These are phyloP conservation scores for Agaricus sinodeliciosus DNA, from an alignment of 768 basidiomycete species.

Conservation along the genomic window DNA sequence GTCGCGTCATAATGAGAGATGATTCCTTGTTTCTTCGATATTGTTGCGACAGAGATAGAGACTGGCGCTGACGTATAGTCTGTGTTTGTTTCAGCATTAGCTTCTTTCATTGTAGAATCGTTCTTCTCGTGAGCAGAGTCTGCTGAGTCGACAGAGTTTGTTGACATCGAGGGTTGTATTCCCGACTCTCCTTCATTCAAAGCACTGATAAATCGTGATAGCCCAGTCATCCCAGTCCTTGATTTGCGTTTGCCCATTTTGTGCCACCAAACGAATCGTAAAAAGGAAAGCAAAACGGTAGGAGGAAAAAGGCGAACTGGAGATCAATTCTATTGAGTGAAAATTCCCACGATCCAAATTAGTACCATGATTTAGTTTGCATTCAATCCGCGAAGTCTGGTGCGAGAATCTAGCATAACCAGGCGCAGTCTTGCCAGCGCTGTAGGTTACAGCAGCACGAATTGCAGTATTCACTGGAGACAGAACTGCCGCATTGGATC, in stretches of 20 bases:
- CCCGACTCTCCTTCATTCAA: neutral
- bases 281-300: neutral
- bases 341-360: neutral
- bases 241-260: constrained; percentile 14
- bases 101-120: too few species aligned
- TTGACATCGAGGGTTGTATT: neutral
- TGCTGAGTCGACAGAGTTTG: neutral
- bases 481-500: too few species aligned
- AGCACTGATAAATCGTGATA: constrained; percentile 3
- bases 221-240: constrained; percentile 1
- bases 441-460: too few species aligned
- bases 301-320: neutral
- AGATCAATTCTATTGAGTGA: neutral
- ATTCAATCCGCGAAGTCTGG: neutral
- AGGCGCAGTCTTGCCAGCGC: too few species aligned
- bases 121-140: too few species aligned
- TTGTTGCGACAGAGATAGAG: neutral
- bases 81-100: neutral
- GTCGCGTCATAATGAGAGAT: constrained; percentile 55
- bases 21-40: neutral
- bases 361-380: neutral
- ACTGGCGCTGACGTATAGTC: neutral
- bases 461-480: too few species aligned
- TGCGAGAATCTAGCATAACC: too few species aligned
- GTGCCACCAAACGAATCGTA: neutral